phyloP scores from a whole-genome alignment of 495 filamentous ascomycete species.

The Terfezia claveryi region DNA sequence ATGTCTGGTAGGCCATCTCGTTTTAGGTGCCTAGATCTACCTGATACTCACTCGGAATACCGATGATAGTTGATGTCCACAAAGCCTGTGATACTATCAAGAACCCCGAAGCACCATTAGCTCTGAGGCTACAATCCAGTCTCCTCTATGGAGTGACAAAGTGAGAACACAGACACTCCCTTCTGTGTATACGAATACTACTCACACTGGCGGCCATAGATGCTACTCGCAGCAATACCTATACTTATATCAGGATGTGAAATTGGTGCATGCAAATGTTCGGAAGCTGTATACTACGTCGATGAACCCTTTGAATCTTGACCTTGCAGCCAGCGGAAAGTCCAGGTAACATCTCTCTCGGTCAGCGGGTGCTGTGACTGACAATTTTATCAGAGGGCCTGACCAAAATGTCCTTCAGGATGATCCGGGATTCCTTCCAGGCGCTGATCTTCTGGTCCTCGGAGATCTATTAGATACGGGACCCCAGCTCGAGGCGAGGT shows the following conservation, averaged over 20 bases:
- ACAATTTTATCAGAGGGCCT: background rate
- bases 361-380: background rate
- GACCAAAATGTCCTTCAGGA: slow-evolving; percentile 60
- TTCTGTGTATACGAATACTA: background rate
- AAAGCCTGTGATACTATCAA: slow-evolving; percentile 76
- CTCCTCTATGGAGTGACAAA: slow-evolving; percentile 34
- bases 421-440: slow-evolving; percentile 69
- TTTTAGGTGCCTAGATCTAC: background rate
- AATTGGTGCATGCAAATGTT: slow-evolving; percentile 53
- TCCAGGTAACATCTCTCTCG: slow-evolving; percentile 33
- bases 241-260: slow-evolving; percentile 63
- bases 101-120: slow-evolving; percentile 67
- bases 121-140: slow-evolving; percentile 75
- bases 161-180: background rate
- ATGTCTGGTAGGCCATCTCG: slow-evolving; percentile 24
- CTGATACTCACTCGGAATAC: no score
- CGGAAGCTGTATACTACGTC: slow-evolving; percentile 25
- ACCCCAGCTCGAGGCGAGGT: no score
- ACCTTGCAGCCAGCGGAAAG: slow-evolving; percentile 44
- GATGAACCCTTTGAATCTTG: slow-evolving; percentile 34
- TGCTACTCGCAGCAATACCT: slow-evolving; percentile 72
- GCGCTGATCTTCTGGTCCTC: slow-evolving; percentile 11
- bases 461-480: background rate
- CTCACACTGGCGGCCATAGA: slow-evolving; percentile 16
- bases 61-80: slow-evolving; percentile 41